Evolutionary conservation across 2,329 filamentous ascomycete species (phyloP), one percentile per base, ranked within the genome.

Genomic region (Xylaria digitata): DNA sequence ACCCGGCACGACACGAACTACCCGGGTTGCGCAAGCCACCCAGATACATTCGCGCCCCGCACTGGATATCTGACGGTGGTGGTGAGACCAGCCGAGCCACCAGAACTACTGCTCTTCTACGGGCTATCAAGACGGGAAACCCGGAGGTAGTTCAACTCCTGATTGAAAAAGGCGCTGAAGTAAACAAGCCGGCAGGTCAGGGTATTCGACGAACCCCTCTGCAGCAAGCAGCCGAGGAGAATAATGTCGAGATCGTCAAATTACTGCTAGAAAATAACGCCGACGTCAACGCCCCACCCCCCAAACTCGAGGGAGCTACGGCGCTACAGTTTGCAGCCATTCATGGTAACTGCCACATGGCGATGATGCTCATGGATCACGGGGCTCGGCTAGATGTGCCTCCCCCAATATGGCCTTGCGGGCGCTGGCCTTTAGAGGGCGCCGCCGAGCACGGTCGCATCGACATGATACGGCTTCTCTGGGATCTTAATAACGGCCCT

Each of bases 401-500:
- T 4, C 54, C 61, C 1, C 21, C 61, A 15, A 3, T 2, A 11
- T 48, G 55, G 15, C 6, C 8, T 13, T 3, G 3, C 6, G 61
- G 61, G 45, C 46, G 61, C 23, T 64, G 54, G 54, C 61, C 61
- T 0, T 9, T 64, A 6, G 61, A 64, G 21, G 61, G 61, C 2
- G 61, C 61, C 1, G 61, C 61, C 19, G 61, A 64, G 11, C 45
- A 59, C 11, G 55, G 61, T 6, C 61, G 54, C 13, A 21, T 64
- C 19, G 61, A 64, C 21, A 64, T 64, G 61, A 58, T 64, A 53
- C 34, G 53, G 30, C 40, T 64, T 21, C 54, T 64, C 15, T 64
- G 61, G 61, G 30, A 52, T 40, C 13, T 9, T 2, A 53, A 53
- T 3, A 21, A n/a, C 17, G 48, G 37, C 13, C 17, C 46, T 21